Evolutionary conservation across 129 eudicot genomes (phyloP), one percentile per base, ranked within the genome.

Genomic region (Apium graveolens): DNA sequence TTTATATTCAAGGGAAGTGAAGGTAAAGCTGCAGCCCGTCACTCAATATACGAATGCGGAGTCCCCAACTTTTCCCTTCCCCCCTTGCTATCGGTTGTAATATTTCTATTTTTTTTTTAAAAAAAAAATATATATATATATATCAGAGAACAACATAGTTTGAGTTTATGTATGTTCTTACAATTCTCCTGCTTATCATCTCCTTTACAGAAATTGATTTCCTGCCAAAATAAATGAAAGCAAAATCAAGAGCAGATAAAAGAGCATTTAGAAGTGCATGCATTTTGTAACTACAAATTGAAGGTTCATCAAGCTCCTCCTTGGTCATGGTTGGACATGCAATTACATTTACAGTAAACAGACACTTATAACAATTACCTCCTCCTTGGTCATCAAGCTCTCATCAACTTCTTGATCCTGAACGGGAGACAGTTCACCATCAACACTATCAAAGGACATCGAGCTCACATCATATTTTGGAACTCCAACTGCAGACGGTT

Each of bases 371-470:
- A 17, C n/a, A 78, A 29, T 27, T 75, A 44, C 37, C 70, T 39
- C 81, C 73, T 87, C 88, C 91, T 85, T 89, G 75, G 84, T 75
- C 68, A 49, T 65, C 55, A 79, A 84, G 39, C 74, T 45, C 55
- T 20, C 55, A 27, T 86, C 88, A 48, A 78, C 35, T 27, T 81
- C 86, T 60, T 29, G 68, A 60, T 60, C 34, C 34, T 60, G 34
- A 26, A n/a, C 2, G 68, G 32, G 68, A 60, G 68, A 60, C 68
- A 26, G 6, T 60, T 60, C 68, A n/a, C 68, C 68, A 60, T 60
- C 68, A 60, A 26, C 17, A 60, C 13, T 60, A 60, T 16, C 68
- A 26, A 60, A 60, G 32, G 68, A 57, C 68, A 57, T 65, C 46
- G 78, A 84, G 31, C 75, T 41, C 48, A 7, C 39, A 27, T 86